Evolutionary conservation across 2,329 filamentous ascomycete species (phyloP).

Genomic region (Hymenotorrendiella dingleyae): DNA sequence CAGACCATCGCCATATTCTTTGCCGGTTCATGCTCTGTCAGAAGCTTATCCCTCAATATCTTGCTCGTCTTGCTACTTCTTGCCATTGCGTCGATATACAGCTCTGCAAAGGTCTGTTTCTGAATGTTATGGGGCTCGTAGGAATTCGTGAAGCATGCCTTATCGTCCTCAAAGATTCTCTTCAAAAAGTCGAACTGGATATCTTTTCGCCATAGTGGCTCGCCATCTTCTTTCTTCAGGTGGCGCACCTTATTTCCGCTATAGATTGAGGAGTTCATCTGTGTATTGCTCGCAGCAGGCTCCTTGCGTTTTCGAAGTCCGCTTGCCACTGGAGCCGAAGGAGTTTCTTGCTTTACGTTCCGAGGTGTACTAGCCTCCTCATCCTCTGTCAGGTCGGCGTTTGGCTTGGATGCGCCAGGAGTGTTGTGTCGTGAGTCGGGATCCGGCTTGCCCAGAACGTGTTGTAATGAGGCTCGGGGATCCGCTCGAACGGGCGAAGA

Average conservation of each 20-base stretch:
- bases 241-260: slow-evolving; percentile 63
- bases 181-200: slow-evolving; percentile 85
- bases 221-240: slow-evolving; percentile 83
- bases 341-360: slow-evolving; percentile 11
- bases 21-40: slow-evolving; percentile 84
- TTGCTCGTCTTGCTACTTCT: slow-evolving; percentile 99
- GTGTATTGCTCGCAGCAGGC: slow-evolving; percentile 13
- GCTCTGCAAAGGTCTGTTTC: slow-evolving; percentile 80
- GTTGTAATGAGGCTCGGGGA: slow-evolving; percentile 24
- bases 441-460: slow-evolving; percentile 21
- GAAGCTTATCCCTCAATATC: slow-evolving; percentile 91
- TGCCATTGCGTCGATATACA: slow-evolving; percentile 98
- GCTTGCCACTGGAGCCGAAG: slow-evolving; percentile 10
- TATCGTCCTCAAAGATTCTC: slow-evolving; percentile 70
- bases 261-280: slow-evolving; percentile 23
- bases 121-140: slow-evolving; percentile 59
- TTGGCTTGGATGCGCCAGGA: slow-evolving; percentile 11
- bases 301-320: slow-evolving; percentile 22
- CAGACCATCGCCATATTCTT: slow-evolving; percentile 99
- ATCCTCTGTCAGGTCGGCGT: slow-evolving; percentile 28
- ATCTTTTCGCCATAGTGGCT: slow-evolving; percentile 79
- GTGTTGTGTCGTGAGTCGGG: slow-evolving; percentile 22
- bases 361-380: slow-evolving; percentile 26
- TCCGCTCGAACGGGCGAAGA: slow-evolving; percentile 27
- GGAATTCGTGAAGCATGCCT: slow-evolving; percentile 80